These are phyloP conservation scores for Lippia alba DNA, from an alignment of 305 asterid genomes.

Conservation along the genomic window DNA sequence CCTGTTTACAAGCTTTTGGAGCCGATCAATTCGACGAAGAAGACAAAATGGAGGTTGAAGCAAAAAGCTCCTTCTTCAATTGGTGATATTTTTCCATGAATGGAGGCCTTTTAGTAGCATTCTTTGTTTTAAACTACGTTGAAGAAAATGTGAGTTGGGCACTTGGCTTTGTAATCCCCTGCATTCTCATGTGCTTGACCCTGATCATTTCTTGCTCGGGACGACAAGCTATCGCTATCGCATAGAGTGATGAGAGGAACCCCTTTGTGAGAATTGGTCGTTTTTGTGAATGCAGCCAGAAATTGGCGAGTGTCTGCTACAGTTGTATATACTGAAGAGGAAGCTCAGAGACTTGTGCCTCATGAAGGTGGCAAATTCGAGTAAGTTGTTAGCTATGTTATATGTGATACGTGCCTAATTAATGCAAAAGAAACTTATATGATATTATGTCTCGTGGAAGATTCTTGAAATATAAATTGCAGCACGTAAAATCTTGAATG, in stretches of 20 bases:
- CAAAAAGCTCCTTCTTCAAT: conserved; percentile 56
- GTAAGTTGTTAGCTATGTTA: too few species aligned
- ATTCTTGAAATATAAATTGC: too few species aligned
- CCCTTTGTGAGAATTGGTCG: conserved; percentile 14
- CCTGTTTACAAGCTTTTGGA: conserved; percentile 47
- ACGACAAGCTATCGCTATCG: conserved; percentile 26
- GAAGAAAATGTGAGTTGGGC: conserved; percentile 33
- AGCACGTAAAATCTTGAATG: too few species aligned
- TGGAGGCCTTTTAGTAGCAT: conserved; percentile 34
- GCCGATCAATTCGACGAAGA: conserved; percentile 44
- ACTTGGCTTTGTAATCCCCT: conserved; percentile 56
- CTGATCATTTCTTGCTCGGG: conserved; percentile 29
- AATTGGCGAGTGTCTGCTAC: too few species aligned
- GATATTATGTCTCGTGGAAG: too few species aligned
- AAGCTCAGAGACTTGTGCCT: too few species aligned
- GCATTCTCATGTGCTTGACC: conserved; percentile 37
- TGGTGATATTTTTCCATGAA: conserved; percentile 50
- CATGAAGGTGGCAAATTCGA: too few species aligned
- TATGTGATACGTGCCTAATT: too few species aligned
- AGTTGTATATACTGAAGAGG: too few species aligned
- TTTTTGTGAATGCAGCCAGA: too few species aligned
- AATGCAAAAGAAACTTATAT: too few species aligned
- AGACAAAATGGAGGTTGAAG: conserved; percentile 31
- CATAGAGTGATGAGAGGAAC: conserved; percentile 13
- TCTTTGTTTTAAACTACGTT: conserved; percentile 38